Percentiles rank a stretch among this genome's conserved stretches.
Evolutionary conservation across 2,329 filamentous ascomycete genomes (phyloP).

Genomic region (Grosmannia serpens): DNA sequence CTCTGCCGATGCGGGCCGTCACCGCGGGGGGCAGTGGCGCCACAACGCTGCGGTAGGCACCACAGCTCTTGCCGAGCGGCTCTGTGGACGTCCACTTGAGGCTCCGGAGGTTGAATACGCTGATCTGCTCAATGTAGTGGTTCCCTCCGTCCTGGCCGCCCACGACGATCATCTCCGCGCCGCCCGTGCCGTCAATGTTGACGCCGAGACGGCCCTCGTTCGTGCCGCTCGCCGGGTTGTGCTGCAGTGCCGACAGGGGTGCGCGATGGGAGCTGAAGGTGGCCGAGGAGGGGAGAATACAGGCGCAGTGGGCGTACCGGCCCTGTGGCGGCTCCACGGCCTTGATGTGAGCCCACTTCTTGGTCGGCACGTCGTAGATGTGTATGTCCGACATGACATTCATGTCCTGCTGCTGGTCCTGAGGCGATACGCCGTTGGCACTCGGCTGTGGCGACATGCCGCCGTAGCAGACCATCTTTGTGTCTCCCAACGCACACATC

Average conservation of each 20-base stretch:
- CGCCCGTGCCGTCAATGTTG: conserved; percentile 79
- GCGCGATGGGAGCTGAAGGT: conserved; percentile 76
- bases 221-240: conserved; percentile 72
- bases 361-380: conserved; percentile 77
- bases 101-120: conserved; percentile 91
- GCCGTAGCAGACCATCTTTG: conserved; percentile 94
- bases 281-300: conserved; percentile 79
- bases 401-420: conserved; percentile 70
- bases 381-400: conserved; percentile 98
- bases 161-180: conserved; percentile 94
- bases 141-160: conserved; percentile 96
- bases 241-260: conserved; percentile 74
- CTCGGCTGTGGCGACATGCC: conserved; percentile 79
- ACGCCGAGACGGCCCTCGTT: conserved; percentile 84
- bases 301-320: conserved; percentile 91
- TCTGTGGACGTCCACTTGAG: conserved; percentile 92
- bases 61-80: conserved; percentile 79
- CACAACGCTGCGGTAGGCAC: conserved; percentile 91
- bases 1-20: conserved; percentile 54
- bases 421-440: conserved; percentile 31
- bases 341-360: conserved; percentile 74
- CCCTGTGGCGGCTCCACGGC: conserved; percentile 79
- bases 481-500: conserved; percentile 84
- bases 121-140: conserved; percentile 98
- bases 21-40: conserved; percentile 63